Base-by-base conservation (phyloP, 306 rosid species). In the Acacia confusa region DNA sequence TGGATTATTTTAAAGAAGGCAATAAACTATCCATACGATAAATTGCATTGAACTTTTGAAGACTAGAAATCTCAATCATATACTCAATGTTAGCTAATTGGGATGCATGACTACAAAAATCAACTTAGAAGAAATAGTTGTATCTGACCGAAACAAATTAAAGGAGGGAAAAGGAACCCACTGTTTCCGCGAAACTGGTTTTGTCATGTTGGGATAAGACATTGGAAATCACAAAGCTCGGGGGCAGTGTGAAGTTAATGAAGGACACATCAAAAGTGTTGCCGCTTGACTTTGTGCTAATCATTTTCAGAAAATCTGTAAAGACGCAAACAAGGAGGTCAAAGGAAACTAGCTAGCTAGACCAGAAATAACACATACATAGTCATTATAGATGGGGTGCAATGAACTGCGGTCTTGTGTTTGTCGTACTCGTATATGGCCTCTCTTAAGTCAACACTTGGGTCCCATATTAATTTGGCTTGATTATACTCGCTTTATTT, bases 381-480 rank as follows among this genome's bases (percentile, higher is more conserved):
- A 61, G 38, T 61, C 38, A 69, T 70, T 43, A 27, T 58, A 11
- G 70, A 69, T 47, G 68, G 68, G 60, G 45, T 57, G 34, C 83
- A 83, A 45, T 66, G 73, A 74, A 83, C 61, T 58, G 66, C 14
- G 25, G 25, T 60, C 60, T 27, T 13, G 19, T 72, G 41, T 60
- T 60, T 50, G 24, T 75, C 43, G 75, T 70, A 66, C 22, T 75
- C 43, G 75, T 70, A 66, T 30, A 74, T 30, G n/a, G 48, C 78
- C 32, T 32, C 57, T 84, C 41, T 20, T 0, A 6, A 52, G 76
- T 70, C 82, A 78, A 38, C 36, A 34, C 9, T 53, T 63, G 75
- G 79, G 79, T 53, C 84, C 82, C 43, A 64, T 44, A 22, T 58
- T 48, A 28, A 36, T 64, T 70, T 66, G 47, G 13, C 32, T 50